Conservation (phyloP, 352 stramenopile genomes). For the Phytopythium cucurbitacearum region DNA sequence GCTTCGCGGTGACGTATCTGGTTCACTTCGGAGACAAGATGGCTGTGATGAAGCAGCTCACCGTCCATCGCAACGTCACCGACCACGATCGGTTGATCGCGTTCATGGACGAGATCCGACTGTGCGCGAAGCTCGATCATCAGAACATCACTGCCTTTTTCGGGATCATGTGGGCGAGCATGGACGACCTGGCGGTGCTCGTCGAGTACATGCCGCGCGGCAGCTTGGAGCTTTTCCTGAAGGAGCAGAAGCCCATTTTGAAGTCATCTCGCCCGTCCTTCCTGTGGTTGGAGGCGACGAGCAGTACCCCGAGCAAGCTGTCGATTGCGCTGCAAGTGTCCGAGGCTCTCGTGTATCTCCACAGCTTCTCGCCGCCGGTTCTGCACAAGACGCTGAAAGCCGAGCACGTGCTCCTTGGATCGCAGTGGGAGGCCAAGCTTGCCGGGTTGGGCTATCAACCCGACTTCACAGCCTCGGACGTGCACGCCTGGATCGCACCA, state of each 20-base stretch:
- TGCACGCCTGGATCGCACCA: slow-evolving; percentile 41
- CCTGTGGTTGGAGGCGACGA: slow-evolving; percentile 26
- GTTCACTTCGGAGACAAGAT: slow-evolving; percentile 32
- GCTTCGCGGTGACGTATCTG: slow-evolving; percentile 29
- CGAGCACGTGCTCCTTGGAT: slow-evolving; percentile 55
- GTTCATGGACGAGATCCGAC: slow-evolving; percentile 69
- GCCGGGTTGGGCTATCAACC: slow-evolving; percentile 49
- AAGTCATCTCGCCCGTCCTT: slow-evolving; percentile 17
- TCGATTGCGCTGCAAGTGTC: slow-evolving; percentile 54
- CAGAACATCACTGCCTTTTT: slow-evolving; percentile 51
- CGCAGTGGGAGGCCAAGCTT: slow-evolving; percentile 48
- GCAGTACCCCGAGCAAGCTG: slow-evolving; percentile 27
- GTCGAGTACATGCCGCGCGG: slow-evolving; percentile 56
- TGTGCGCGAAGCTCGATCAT: slow-evolving; percentile 51
- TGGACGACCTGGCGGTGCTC: slow-evolving; percentile 49
- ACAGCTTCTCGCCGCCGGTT: slow-evolving; percentile 58
- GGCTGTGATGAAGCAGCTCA: slow-evolving; percentile 31
- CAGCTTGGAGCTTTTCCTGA: slow-evolving; percentile 22
- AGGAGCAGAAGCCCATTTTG: slow-evolving; percentile 30
- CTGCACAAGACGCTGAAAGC: slow-evolving; percentile 55
- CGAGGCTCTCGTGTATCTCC: slow-evolving; percentile 56
- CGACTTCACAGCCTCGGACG: slow-evolving; percentile 24
- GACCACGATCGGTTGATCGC: slow-evolving; percentile 26
- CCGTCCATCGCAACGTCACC: slow-evolving; percentile 7
- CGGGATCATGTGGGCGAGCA: slow-evolving; percentile 52